Conservation (phyloP, 805 yeast species). For the Tetrapisispora arboricola region DNA sequence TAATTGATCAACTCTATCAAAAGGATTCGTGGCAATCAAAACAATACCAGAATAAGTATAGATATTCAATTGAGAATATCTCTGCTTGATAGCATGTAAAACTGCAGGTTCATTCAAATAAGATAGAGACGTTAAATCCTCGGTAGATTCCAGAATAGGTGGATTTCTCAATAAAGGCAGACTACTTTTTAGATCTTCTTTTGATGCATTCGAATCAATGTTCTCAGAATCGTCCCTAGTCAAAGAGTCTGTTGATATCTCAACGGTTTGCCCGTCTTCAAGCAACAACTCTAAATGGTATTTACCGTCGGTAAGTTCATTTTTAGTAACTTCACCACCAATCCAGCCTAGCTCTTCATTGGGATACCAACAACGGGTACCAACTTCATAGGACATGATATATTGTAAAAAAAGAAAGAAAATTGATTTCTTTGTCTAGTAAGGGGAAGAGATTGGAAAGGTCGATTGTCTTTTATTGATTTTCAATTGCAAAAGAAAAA, state of each 20-base stretch:
- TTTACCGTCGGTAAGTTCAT: constrained; percentile 33
- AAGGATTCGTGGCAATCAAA: constrained; percentile 91
- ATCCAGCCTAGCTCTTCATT: constrained; percentile 62
- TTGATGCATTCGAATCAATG: neutral
- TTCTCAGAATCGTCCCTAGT: constrained; percentile 1
- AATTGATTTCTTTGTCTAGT: no score
- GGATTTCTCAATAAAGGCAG: constrained; percentile 85
- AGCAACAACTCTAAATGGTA: constrained; percentile 41
- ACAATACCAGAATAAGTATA: constrained; percentile 97
- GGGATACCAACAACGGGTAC: constrained; percentile 71
- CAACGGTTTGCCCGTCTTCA: constrained; percentile 40
- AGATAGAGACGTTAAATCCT: constrained; percentile 85
- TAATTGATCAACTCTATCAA: constrained; percentile 81
- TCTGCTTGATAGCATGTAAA: constrained; percentile 79
- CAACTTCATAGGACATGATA: constrained; percentile 40
- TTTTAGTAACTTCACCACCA: constrained; percentile 51
- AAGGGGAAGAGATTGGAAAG: no score
- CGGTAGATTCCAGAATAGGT: constrained; percentile 83
- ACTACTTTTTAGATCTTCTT: constrained; percentile 20
- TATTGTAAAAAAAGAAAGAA: no score
- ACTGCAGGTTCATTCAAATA: constrained; percentile 95
- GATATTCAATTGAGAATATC: constrained; percentile 82
- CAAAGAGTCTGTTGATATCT: constrained; percentile 36
- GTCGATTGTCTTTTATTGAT: no score
- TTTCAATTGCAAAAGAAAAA: no score